phyloP scores from a whole-genome alignment of 208 protist genomes.

The Trypanosoma congolense region DNA sequence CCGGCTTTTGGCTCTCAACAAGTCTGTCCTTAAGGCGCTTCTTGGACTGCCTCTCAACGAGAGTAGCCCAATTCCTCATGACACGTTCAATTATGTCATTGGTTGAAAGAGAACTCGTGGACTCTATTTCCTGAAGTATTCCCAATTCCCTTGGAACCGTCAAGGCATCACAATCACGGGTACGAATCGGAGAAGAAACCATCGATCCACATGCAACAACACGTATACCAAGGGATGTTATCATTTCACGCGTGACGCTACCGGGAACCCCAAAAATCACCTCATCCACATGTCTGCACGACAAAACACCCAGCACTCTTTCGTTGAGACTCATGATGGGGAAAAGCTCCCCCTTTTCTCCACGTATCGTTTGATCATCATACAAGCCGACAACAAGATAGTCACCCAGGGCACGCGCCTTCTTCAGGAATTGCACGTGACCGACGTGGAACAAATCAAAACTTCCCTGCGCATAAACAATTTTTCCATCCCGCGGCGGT shows the following conservation, averaged over 20 bases:
- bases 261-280: slow-evolving; percentile 97
- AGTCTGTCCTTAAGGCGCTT: slow-evolving; percentile 70
- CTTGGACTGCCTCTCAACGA: slow-evolving; percentile 61
- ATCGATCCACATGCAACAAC: slow-evolving; percentile 85
- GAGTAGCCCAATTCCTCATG: slow-evolving; percentile 59
- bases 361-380: slow-evolving; percentile 91
- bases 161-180: slow-evolving; percentile 28
- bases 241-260: slow-evolving; percentile 87
- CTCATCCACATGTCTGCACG: slow-evolving; percentile 97
- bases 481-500: slow-evolving; percentile 69
- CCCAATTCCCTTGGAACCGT: slow-evolving; percentile 71
- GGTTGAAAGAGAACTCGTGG: slow-evolving; percentile 52
- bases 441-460: slow-evolving; percentile 98
- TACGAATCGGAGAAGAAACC: slow-evolving; percentile 27
- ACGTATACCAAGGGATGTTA: slow-evolving; percentile 81
- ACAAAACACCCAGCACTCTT: slow-evolving; percentile 94
- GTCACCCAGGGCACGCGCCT: slow-evolving; percentile 88
- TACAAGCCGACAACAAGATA: slow-evolving; percentile 97
- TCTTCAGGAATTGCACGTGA: slow-evolving; percentile 92
- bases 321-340: slow-evolving; percentile 99
- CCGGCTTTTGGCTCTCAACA: slow-evolving; percentile 41
- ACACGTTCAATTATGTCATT: slow-evolving; percentile 79
- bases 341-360: slow-evolving; percentile 89
- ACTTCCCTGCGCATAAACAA: slow-evolving; percentile 96
- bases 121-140: slow-evolving; percentile 81